Percentiles rank a stretch among this genome's conserved stretches.
phyloP scores from a whole-genome alignment of 768 basidiomycete genomes.

The Daedalea quercina region DNA sequence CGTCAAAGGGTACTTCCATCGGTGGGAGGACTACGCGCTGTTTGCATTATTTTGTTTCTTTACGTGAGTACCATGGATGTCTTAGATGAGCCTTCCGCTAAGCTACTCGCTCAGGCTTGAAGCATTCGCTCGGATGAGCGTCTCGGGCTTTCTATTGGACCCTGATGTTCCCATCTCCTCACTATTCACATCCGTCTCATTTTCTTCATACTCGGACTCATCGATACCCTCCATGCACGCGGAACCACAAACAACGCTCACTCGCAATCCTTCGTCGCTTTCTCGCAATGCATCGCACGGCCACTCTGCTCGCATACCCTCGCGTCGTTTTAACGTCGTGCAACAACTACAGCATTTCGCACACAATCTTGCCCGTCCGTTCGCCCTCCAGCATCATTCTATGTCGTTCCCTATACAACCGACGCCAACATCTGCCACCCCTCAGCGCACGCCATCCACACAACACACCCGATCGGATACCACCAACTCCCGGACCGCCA shows the following conservation, averaged over 20 bases:
- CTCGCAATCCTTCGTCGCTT: constrained; percentile 22
- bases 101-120: constrained; percentile 50
- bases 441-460: constrained; percentile 4
- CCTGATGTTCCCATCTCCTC: constrained; percentile 58
- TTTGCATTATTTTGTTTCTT: constrained; percentile 80
- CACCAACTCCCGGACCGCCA: constrained; percentile 23
- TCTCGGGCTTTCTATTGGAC: constrained; percentile 84
- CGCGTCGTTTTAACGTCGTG: constrained; percentile 40
- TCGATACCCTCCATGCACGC: constrained; percentile 6
- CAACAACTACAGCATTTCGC: constrained; percentile 40
- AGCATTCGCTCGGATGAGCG: constrained; percentile 80
- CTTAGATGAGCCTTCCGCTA: too few species aligned
- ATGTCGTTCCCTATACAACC: constrained; percentile 5
- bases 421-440: constrained; percentile 7
- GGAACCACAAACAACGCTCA: constrained; percentile 11
- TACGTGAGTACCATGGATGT: constrained; percentile 48
- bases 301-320: constrained; percentile 22
- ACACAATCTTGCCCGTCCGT: constrained; percentile 45
- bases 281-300: constrained; percentile 21
- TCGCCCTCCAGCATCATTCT: constrained; percentile 34
- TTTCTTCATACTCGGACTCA: constrained; percentile 24
- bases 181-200: constrained; percentile 36
- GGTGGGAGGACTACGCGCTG: constrained; percentile 87
- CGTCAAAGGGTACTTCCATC: constrained; percentile 70
- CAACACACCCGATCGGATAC: constrained; percentile 23